Conservation (phyloP, 2,329 filamentous ascomycete species). For the Stromatinia cepivora region DNA sequence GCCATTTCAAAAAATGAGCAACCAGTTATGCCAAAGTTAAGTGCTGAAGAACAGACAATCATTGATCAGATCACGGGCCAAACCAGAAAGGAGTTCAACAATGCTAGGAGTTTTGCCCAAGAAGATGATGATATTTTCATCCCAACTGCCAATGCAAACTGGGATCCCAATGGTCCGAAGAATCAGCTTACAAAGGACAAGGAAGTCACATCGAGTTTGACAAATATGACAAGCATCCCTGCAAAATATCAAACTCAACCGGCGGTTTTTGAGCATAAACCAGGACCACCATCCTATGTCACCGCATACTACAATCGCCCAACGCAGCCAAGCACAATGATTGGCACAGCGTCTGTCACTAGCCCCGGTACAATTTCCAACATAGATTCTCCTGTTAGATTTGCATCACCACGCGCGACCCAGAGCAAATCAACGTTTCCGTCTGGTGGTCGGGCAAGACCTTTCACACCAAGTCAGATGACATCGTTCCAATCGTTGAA, state of each 20-base stretch:
- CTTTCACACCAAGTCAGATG: conserved; percentile 17
- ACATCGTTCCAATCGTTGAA: conserved; percentile 18
- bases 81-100: conserved; percentile 11
- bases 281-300: conserved; percentile 4
- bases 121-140: conserved; percentile 15
- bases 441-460: conserved; percentile 14
- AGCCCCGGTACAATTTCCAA: neutral
- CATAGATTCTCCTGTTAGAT: neutral
- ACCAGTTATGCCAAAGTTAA: conserved; percentile 4
- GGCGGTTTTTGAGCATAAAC: neutral
- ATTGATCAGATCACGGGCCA: neutral
- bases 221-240: neutral
- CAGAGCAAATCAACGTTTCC: conserved; percentile 18
- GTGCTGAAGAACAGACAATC: conserved; percentile 5
- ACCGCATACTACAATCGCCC: conserved; percentile 17
- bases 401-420: conserved; percentile 9
- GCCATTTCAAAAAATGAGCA: conserved; percentile 3
- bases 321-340: neutral
- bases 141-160: neutral
- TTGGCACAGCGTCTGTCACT: neutral
- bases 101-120: conserved; percentile 10
- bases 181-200: conserved; percentile 6
- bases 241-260: neutral
- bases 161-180: neutral
- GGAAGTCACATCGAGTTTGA: neutral